Base-by-base conservation (phyloP, 2,329 filamentous ascomycete species). In the Gaeumannomyces tritici region DNA sequence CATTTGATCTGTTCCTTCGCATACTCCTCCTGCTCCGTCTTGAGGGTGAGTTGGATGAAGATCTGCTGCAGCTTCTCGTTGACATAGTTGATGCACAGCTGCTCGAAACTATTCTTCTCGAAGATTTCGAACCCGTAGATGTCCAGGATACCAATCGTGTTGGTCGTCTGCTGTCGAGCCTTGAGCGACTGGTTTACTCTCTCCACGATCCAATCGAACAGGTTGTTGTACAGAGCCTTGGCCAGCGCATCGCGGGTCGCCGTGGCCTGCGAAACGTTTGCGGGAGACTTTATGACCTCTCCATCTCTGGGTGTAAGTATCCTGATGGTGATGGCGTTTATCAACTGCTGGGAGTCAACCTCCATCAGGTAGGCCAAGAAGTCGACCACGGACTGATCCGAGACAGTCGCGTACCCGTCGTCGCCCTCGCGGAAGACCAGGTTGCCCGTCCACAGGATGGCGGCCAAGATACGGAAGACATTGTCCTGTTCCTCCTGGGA, bases 121-220 rank as follows among this genome's bases (percentile, higher is more conserved):
- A 99, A 99, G 68, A 99, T 99, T 73, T 99, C 95, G 71, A 99
- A 99, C 2, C 95, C 95, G 73, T 99, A 99, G 68, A 99, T 99
- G 81, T 99, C 95, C 67, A 99, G 82, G 72, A 99, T 98, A 72
- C 95, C 95, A 68, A 99, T 95, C 3, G 90, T 90, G 73, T 97
- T 95, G 55, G 85, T 79, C 4, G 93, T 84, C 0, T 85, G 77
- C 59, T 90, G 89, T 65, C 87, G 85, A 26, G 93, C 90, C 73
- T 90, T 88, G 64, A 98, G 77, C 5, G 93, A 96, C 67, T 88
- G 84, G 75, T 98, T 98, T 68, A 98, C 88, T 67, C 95, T 89
- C 69, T 89, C 85, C 26, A 98, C 93, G 67, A 99, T 98, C 95
- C 95, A 99, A 75, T 99, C 93, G 70, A 99, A 99, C 62, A 99